Evolutionary conservation across 176 grass and related monocot genomes (phyloP).

Genomic region (Oryza officinalis): DNA sequence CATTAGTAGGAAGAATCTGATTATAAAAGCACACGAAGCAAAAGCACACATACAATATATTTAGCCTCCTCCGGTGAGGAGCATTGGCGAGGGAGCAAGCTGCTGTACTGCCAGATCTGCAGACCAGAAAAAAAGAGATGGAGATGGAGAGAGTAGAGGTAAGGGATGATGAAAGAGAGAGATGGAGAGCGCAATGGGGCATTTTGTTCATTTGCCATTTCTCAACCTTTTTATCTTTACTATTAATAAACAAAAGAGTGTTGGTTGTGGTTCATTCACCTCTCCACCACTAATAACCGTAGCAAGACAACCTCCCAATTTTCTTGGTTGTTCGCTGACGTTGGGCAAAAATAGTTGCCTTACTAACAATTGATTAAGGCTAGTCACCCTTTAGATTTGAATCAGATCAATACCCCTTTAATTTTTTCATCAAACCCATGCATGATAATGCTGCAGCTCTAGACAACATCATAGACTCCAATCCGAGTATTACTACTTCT

Average conservation of each 20-base stretch:
- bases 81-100: not conserved
- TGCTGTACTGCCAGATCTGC: not conserved
- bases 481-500: too few relatives aligned
- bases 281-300: not conserved
- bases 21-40: not conserved
- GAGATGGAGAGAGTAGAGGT: not conserved
- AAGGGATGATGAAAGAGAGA: not conserved
- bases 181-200: not conserved
- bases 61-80: not conserved
- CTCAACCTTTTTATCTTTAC: not conserved
- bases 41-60: not conserved
- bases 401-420: too few relatives aligned
- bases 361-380: too few relatives aligned
- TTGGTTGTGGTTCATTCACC: not conserved
- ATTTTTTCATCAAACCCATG: too few relatives aligned
- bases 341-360: not conserved
- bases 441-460: too few relatives aligned
- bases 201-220: not conserved
- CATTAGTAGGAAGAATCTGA: not conserved
- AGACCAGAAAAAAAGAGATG: not conserved
- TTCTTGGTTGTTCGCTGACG: not conserved
- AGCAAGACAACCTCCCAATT: not conserved
- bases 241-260: not conserved
- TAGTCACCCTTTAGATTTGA: not conserved
- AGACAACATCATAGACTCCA: too few relatives aligned